Evolutionary conservation across 805 yeast genomes (phyloP), one percentile per base, ranked within the genome.

Genomic region (Metschnikowia lochheadii): DNA sequence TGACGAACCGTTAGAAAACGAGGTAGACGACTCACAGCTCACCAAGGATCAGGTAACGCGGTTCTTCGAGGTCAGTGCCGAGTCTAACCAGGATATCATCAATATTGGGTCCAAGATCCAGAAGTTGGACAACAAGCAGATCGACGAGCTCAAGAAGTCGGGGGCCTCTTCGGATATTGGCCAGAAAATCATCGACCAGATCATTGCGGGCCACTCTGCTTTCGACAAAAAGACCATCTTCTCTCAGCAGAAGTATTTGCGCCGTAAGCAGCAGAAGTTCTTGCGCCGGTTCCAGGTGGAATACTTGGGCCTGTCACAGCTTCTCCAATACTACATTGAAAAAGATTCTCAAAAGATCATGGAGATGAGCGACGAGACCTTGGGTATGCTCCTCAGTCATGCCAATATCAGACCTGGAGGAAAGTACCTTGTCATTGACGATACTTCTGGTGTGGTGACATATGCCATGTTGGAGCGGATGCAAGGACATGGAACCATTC

Each of bases 321-420:
- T 94, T 53, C 67, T 92, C 40, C 84, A 87, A 51, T 87, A 83
- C 60, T 85, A 85, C 60, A 70, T 81, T 40, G 96, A 85, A 50
- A 91, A 88, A 64, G 96, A 90, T 49, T 81, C 84, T 26, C 75
- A 79, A 21, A 72, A 80, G 56, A 84, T 88, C 7, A 72, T 87
- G 67, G 96, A 90, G 62, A 71, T 94, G 77, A 87, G 95, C 58
- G 84, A 84, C 52, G 99, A 94, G 68, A 75, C 91, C 1, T 64
- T 94, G 35, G 96, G 95, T 0, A 71, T 87, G 66, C 69, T 89
- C 60, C 69, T 94, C 69, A 84, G 84, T 53, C 76, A 85, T 58
- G 96, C 85, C 1, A 89, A 92, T 63, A 80, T 94, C 33, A 82
- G 84, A 61, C 90, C 96, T 0, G 96, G 96, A 10, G 98, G 99